These are phyloP conservation scores for Sindora glabra DNA, from an alignment of 306 rosid species.

Conservation along the genomic window DNA sequence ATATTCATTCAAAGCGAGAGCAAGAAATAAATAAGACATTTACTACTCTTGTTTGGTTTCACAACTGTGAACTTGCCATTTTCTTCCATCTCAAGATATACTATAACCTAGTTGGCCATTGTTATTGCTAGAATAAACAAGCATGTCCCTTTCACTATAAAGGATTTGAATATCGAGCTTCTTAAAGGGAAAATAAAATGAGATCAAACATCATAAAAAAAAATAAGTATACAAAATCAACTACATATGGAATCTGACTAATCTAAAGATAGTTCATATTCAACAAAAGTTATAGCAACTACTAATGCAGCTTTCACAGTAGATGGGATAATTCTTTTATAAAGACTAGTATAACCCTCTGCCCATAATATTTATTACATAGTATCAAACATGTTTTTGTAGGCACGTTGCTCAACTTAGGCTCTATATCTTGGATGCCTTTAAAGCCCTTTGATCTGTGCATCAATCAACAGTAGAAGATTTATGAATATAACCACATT, in stretches of 20 bases:
- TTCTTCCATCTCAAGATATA: too few relatives aligned
- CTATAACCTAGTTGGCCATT: too few relatives aligned
- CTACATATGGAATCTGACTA: slow-evolving; percentile 56
- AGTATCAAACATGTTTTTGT: slow-evolving; percentile 71
- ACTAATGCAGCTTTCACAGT: slow-evolving; percentile 95
- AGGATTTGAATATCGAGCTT: slow-evolving; percentile 6
- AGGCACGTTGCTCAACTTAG: slow-evolving; percentile 63
- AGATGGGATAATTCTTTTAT: slow-evolving; percentile 88
- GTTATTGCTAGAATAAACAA: background rate
- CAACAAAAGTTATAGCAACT: slow-evolving; percentile 84
- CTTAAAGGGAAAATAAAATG: slow-evolving; percentile 26
- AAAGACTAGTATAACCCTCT: slow-evolving; percentile 88
- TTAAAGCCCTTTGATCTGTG: slow-evolving; percentile 84
- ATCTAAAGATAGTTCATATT: slow-evolving; percentile 63
- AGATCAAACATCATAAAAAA: background rate
- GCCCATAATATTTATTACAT: slow-evolving; percentile 37
- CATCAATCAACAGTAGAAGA: slow-evolving; percentile 8
- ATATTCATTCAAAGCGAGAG: too few relatives aligned
- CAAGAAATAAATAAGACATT: too few relatives aligned
- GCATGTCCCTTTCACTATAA: slow-evolving; percentile 9
- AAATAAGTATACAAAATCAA: slow-evolving; percentile 16
- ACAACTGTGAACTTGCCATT: too few relatives aligned
- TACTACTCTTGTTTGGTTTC: too few relatives aligned
- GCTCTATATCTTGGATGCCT: slow-evolving; percentile 94
- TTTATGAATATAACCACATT: background rate